phyloP scores from a whole-genome alignment of 2,329 filamentous ascomycete species.

The Aureobasidium sp. region DNA sequence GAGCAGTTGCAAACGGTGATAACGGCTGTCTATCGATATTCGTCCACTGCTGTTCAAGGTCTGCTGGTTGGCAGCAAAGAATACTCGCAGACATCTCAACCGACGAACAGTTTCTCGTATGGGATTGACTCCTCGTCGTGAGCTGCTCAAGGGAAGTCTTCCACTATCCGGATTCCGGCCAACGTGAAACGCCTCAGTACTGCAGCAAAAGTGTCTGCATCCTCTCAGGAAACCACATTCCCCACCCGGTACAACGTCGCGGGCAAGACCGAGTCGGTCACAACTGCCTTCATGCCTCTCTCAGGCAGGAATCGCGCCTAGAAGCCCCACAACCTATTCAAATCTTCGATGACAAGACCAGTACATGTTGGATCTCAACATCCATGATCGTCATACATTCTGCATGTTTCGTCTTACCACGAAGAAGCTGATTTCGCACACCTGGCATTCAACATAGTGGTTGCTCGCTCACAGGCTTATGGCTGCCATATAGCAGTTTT shows the following conservation, averaged over 20 bases:
- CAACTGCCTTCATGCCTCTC: background rate
- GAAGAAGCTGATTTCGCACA: background rate
- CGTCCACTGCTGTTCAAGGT: background rate
- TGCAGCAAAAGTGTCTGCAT: background rate
- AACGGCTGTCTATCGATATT: constrained; percentile 14
- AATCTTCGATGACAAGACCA: background rate
- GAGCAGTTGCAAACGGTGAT: background rate
- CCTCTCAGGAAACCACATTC: background rate
- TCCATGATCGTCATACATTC: background rate
- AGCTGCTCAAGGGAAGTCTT: background rate
- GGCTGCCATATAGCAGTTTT: background rate
- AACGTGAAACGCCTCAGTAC: background rate
- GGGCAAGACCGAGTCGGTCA: constrained; percentile 2
- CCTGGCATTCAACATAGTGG: background rate
- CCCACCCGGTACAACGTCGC: background rate
- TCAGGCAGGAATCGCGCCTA: background rate
- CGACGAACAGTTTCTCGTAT: background rate
- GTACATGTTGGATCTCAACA: background rate
- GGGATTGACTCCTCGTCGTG: background rate
- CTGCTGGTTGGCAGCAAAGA: background rate
- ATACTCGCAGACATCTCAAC: background rate
- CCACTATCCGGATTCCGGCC: background rate
- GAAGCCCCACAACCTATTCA: background rate
- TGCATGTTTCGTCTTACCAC: background rate
- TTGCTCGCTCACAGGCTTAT: background rate